Base-by-base conservation (phyloP, 441 rosid species). In the Erysimum cheiri region DNA sequence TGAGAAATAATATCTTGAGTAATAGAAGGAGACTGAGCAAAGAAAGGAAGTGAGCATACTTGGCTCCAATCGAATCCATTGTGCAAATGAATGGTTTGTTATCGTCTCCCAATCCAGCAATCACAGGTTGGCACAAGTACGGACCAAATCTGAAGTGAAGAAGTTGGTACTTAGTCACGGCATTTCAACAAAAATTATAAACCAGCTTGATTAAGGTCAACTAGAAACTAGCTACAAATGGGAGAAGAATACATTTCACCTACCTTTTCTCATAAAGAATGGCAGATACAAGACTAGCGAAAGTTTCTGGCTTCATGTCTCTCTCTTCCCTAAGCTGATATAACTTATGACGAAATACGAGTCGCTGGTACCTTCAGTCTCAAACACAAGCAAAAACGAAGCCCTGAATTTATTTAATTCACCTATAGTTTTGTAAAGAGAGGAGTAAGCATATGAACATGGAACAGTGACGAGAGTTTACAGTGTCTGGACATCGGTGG, bases 41-140 rank as follows among this genome's bases (percentile, higher is more conserved):
- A 75, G 52, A 55, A 65, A 58, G 37, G 15, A 58, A 46, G 70
- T n/a, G 48, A 77, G 78, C 91, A 63, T 85, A 94, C 97, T 90
- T 92, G 64, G 97, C 99, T 67, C 98, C 98, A 82, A 94, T 90
- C 3, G 92, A 90, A 74, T 94, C 99, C 98, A 90, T 92, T 10
- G 99, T 94, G 81, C 99, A 94, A 56, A 94, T 92, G 76, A 94
- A 94, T 29, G 99, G 99, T 80, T 90, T 88, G 77, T 92, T 86
- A 66, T 92, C 97, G 35, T 85, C 97, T 56, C 97, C 86, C 80
- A 94, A 77, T 50, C 97, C 99, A 69, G 97, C 97, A 80, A 94
- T 90, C 54, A 94, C 97, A 22, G 99, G 98, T 69, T 94, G 98
- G 76, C 97, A 90, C 74, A 94, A 85, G 80, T 90, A 94, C 2